Evolutionary conservation across 768 basidiomycete genomes (phyloP).

Genomic region (Leccinum sublutescens): DNA sequence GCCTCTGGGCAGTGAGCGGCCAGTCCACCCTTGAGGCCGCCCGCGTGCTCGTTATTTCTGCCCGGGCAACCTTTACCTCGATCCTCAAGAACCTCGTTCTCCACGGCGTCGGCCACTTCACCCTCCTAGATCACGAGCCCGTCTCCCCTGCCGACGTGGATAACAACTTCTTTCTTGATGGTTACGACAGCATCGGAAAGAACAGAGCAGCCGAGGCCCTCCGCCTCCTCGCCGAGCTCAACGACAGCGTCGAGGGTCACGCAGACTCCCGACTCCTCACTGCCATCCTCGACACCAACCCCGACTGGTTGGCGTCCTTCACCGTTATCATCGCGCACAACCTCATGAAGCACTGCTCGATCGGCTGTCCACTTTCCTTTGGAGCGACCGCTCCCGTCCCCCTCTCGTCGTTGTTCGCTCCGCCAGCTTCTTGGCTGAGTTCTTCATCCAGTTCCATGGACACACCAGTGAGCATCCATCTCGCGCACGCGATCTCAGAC

Average conservation of each 20-base stretch:
- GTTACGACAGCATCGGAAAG: constrained; percentile 65
- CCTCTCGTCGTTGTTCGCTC: constrained; percentile 79
- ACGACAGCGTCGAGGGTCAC: constrained; percentile 76
- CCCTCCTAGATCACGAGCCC: constrained; percentile 66
- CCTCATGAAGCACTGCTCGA: constrained; percentile 54
- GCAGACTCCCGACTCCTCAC: constrained; percentile 58
- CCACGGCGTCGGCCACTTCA: constrained; percentile 93
- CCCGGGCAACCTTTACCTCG: constrained; percentile 80
- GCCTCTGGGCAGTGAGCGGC: constrained; percentile 81
- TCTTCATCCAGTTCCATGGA: constrained; percentile 87
- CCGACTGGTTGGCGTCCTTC: constrained; percentile 58
- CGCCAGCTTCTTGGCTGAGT: constrained; percentile 89
- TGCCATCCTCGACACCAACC: constrained; percentile 53
- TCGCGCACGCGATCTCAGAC: neutral
- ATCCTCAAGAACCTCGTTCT: constrained; percentile 92
- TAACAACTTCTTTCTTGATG: constrained; percentile 88
- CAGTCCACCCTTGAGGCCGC: constrained; percentile 86
- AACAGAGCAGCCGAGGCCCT: constrained; percentile 79
- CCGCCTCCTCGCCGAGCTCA: constrained; percentile 76
- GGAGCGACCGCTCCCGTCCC: constrained; percentile 57
- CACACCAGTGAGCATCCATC: constrained; percentile 62
- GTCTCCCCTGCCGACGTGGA: constrained; percentile 26
- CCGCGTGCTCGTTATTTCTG: constrained; percentile 77
- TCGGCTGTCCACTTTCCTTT: constrained; percentile 62
- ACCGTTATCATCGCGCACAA: constrained; percentile 87